A percentile compares a stretch with the other conserved stretches of the same genome.
These are phyloP conservation scores for Leptographium flavum DNA, from an alignment of 2,329 filamentous ascomycete species.

Conservation along the genomic window DNA sequence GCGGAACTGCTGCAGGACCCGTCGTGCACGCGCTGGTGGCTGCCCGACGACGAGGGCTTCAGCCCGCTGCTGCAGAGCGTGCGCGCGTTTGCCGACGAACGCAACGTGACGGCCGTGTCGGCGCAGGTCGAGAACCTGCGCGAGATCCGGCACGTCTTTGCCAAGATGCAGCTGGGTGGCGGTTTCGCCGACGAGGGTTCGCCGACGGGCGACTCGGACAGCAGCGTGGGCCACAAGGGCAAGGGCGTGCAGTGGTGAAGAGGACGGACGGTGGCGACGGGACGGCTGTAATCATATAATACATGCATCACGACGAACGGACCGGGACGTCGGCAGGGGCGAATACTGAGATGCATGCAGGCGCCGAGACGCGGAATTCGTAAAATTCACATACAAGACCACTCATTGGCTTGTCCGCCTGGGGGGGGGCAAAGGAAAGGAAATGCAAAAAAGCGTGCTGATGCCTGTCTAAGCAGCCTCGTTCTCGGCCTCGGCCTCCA, in stretches of 20 bases:
- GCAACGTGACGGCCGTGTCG: conserved; percentile 46
- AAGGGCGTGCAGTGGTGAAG: background rate
- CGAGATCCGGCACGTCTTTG: conserved; percentile 63
- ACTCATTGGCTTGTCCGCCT: background rate
- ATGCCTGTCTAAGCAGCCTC: too few relatives aligned
- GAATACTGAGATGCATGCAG: too few relatives aligned
- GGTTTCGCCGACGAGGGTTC: background rate
- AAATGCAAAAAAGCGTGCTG: background rate
- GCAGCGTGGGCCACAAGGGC: background rate
- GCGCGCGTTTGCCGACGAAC: conserved; percentile 67
- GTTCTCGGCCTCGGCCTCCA: too few relatives aligned
- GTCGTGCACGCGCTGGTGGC: conserved; percentile 72
- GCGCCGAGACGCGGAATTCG: too few relatives aligned
- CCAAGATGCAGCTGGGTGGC: conserved; percentile 36
- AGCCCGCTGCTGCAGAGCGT: conserved; percentile 61
- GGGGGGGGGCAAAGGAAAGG: background rate
- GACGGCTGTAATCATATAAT: too few relatives aligned
- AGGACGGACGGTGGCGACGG: background rate
- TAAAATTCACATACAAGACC: too few relatives aligned
- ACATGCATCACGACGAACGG: too few relatives aligned
- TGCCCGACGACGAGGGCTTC: conserved; percentile 67
- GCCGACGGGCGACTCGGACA: background rate
- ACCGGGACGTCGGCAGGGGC: too few relatives aligned
- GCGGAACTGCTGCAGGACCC: conserved; percentile 59
- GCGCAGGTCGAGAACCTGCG: conserved; percentile 50